Base-by-base conservation (phyloP, 345 rosid species). In the Aethionema arabicum region DNA sequence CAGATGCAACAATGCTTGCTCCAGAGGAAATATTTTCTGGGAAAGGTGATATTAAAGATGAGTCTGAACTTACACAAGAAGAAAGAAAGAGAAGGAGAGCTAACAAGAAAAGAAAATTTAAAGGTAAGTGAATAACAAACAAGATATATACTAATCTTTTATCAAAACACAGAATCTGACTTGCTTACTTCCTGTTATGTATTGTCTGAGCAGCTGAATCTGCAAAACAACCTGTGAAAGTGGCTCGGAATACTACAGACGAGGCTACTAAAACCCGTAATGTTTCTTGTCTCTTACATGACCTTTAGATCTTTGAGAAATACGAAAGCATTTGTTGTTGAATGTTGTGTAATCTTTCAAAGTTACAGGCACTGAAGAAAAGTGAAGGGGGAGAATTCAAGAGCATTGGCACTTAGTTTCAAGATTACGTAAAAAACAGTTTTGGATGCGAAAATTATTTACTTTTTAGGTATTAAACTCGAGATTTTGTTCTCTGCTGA, bases 81-180 rank as follows among this genome's bases (percentile, higher is more conserved):
- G 97, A 93, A 43, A 84, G 89, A 81, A 93, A 83, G 78, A 93
- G 90, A 64, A 84, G 99, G 79, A 90, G 99, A 79, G 99, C 99
- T 63, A 87, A 79, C 68, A 93, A 93, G 90, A 93, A 93, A 75
- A 83, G 95, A 56, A 90, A 78, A 77, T 74, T 76, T 52, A 90
- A 86, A 75, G 95, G 97, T 84, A 77, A 73, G 80, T 45, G 31
- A 40, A 46, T 52, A 33, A 9, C 8, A 36, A 39, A 49, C 2
- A 39, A 12, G 40, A 12, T 6, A 30, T n/a, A 29, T 46, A 11
- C 8, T 46, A 15, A 47, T 6, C 14, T 11, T 49, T 37, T 38
- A 45, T 29, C 31, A 41, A 59, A 59, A 2, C 3, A 39, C n/a
- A 39, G 40, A 41, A 46, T 12, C 40, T 11, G 32, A 51, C 27